Evolutionary conservation across 2,329 filamentous ascomycete genomes (phyloP), one percentile per base, ranked within the genome.

Genomic region (Bipolaris sorokiniana): DNA sequence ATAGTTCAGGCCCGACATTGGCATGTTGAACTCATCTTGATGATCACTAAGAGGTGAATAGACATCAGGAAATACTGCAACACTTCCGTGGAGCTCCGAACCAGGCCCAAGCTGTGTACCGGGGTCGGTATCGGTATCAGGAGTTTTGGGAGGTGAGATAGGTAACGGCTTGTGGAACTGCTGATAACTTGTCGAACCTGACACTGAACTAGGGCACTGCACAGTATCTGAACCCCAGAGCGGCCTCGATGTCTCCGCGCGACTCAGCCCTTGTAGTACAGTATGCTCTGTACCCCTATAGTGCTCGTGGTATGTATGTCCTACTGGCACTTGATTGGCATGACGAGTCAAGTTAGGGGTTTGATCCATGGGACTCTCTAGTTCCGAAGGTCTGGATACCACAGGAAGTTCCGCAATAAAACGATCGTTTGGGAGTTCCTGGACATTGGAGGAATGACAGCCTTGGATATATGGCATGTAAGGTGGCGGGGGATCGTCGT

Each of bases 131-230:
- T 49, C 11, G 10, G 28, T 6, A 22, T 22, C 16, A 15, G 51
- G 51, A n/a, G 55, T 58, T 33, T 33, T 23, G 9, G 28, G 28
- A 31, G 51, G 48, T 31, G 55, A 58, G 23, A 58, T 11, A 20
- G 58, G 51, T 1, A 51, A 61, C 3, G 51, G 45, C 6, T 37
- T 34, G 3, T 51, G 22, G 1, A 51, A 61, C 15, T 49, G 48
- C 15, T 26, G 18, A 5, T 33, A n/a, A 6, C 38, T 48, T 22
- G 3, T 40, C 44, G 52, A 47, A 33, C 51, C 41, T 36, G 55
- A 6, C 15, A 7, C 26, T 33, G 36, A 3, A 18, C 5, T 15
- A 13, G 5, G 16, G 15, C 18, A 10, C 9, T 42, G 11, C 22
- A 38, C 22, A 18, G 22, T 53, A 13, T 41, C n/a, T 6, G 47